These are phyloP conservation scores for Zhuliangozyma blackwelliae DNA, from an alignment of 1,139 yeast species.

Conservation along the genomic window DNA sequence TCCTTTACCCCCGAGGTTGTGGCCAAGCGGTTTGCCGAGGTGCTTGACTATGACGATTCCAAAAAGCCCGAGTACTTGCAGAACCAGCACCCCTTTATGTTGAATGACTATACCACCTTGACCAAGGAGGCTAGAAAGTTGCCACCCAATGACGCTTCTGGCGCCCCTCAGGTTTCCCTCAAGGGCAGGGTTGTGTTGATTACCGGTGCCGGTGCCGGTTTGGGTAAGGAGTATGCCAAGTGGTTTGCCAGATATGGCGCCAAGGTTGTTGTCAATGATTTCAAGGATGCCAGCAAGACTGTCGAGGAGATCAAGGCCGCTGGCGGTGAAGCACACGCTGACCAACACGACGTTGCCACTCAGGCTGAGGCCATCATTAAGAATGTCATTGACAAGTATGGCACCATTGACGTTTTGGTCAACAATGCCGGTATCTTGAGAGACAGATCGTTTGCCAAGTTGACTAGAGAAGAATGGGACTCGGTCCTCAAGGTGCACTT, in stretches of 20 bases:
- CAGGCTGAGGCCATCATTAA: slow-evolving; percentile 75
- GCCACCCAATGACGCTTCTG: slow-evolving; percentile 55
- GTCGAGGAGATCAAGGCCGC: slow-evolving; percentile 75
- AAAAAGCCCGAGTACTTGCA: slow-evolving; percentile 50
- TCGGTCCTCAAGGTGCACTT: slow-evolving; percentile 80
- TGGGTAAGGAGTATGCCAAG: slow-evolving; percentile 87
- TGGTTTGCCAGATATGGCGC: slow-evolving; percentile 90
- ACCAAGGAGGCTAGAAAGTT: slow-evolving; percentile 48
- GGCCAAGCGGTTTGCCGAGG: slow-evolving; percentile 60
- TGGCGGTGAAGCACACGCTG: slow-evolving; percentile 83
- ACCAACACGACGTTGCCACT: slow-evolving; percentile 74
- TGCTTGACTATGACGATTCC: slow-evolving; percentile 55
- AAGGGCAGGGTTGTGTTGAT: slow-evolving; percentile 84
- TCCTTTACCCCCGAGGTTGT: slow-evolving; percentile 84
- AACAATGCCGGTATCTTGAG: slow-evolving; percentile 95
- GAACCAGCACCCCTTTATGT: slow-evolving; percentile 61
- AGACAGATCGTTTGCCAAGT: slow-evolving; percentile 82
- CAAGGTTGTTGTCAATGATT: slow-evolving; percentile 90
- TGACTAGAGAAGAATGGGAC: slow-evolving; percentile 83
- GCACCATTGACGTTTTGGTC: slow-evolving; percentile 78
- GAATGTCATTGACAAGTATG: slow-evolving; percentile 74
- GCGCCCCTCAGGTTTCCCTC: slow-evolving; percentile 51
- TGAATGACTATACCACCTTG: slow-evolving; percentile 58
- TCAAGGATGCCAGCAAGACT: slow-evolving; percentile 68
- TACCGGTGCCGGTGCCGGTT: slow-evolving; percentile 95